Evolutionary conservation across 345 rosid genomes (phyloP).

Genomic region (Populus davidiana): DNA sequence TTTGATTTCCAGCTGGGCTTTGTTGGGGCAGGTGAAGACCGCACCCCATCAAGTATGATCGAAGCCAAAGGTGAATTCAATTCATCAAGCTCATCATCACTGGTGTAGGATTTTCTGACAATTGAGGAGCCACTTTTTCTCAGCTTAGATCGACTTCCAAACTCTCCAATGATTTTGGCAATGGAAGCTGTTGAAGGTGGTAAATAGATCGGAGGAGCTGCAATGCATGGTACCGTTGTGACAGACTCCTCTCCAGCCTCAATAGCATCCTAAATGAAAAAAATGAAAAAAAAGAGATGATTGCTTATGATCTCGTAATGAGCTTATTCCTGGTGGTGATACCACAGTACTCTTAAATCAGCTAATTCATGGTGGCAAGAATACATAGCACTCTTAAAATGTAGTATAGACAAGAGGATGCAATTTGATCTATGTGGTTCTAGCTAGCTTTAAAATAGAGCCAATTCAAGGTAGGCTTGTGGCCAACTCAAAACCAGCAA

Average conservation of each 20-base stretch:
- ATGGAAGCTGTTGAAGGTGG: conserved; percentile 65
- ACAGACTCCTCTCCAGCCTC: conserved; percentile 39
- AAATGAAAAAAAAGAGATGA: background rate
- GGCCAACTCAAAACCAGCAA: background rate
- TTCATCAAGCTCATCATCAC: conserved; percentile 92
- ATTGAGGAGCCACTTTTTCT: conserved; percentile 60
- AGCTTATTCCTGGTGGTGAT: background rate
- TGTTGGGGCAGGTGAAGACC: conserved; percentile 26
- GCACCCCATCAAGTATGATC: conserved; percentile 38
- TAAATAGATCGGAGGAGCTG: conserved; percentile 52
- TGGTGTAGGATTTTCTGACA: conserved; percentile 66
- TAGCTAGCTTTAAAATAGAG: background rate
- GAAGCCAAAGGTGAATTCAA: conserved; percentile 63
- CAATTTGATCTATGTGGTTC: background rate
- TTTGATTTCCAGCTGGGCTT: conserved; percentile 38
- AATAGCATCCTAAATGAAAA: conserved; percentile 41
- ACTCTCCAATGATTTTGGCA: conserved; percentile 40
- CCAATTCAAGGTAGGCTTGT: no score
- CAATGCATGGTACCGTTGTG: conserved; percentile 52
- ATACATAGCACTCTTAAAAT: no score
- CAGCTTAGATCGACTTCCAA: conserved; percentile 40
- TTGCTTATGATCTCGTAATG: background rate
- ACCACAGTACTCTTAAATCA: no score
- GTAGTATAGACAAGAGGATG: background rate
- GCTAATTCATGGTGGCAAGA: no score